Conservation (phyloP, 176 grass and related monocot species). For the Miscanthus lutarioriparius region DNA sequence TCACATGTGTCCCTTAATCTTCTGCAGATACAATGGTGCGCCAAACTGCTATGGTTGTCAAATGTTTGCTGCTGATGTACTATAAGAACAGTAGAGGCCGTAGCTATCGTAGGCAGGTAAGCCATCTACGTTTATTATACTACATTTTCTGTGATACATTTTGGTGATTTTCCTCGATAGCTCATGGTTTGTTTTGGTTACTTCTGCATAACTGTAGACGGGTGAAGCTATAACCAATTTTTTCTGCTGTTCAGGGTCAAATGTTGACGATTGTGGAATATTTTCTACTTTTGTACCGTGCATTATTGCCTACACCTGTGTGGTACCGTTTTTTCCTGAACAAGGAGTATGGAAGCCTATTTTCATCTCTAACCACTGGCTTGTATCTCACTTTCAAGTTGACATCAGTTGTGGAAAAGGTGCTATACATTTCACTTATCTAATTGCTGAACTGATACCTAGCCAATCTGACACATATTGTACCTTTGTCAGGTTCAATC, state of each 20-base stretch:
- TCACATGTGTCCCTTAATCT: not conserved
- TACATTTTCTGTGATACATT: slow-evolving; percentile 15
- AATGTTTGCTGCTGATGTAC: slow-evolving; percentile 89
- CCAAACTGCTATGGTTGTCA: slow-evolving; percentile 89
- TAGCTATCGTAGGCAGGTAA: slow-evolving; percentile 92
- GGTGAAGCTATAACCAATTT: not conserved
- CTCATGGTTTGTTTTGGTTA: not conserved
- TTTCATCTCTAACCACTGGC: slow-evolving; percentile 96
- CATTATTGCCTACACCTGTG: slow-evolving; percentile 85
- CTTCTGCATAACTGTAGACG: not conserved
- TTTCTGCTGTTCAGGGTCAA: slow-evolving; percentile 63
- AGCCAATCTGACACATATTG: not conserved
- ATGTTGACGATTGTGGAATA: slow-evolving; percentile 98
- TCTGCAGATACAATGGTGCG: slow-evolving; percentile 90
- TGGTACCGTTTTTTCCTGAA: slow-evolving; percentile 99
- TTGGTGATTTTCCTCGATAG: slow-evolving; percentile 6
- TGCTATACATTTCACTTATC: slow-evolving; percentile 33
- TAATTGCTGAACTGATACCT: not conserved
- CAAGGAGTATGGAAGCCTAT: slow-evolving; percentile 99
- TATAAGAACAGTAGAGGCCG: slow-evolving; percentile 86
- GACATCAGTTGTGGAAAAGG: slow-evolving; percentile 99
- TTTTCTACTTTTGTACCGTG: slow-evolving; percentile 91
- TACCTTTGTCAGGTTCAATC: slow-evolving; percentile 77
- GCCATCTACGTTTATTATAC: not conserved
- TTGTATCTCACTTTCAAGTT: slow-evolving; percentile 99